A percentile compares a stretch with the other conserved stretches of the same genome.
Conservation (phyloP, 768 basidiomycete genomes). For the Lactarius quietus region DNA sequence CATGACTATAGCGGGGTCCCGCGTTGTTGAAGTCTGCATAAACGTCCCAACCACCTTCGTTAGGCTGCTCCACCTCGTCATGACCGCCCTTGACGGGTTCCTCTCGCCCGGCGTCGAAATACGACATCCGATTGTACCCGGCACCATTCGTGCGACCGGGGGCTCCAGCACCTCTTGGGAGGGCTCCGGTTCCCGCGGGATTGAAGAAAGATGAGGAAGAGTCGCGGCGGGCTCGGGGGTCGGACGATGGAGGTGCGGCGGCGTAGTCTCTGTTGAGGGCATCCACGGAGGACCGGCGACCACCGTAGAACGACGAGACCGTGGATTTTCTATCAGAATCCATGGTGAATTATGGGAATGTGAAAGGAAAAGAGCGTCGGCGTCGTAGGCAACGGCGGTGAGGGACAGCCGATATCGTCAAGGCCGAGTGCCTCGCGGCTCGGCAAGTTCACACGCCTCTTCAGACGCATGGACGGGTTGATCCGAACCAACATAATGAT, state of each 20-base stretch:
- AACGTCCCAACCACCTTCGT: slow-evolving; percentile 63
- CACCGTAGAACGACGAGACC: slow-evolving; percentile 77
- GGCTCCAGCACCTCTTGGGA: slow-evolving; percentile 36
- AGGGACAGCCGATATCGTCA: background rate
- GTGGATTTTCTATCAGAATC: slow-evolving; percentile 76
- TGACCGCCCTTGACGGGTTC: slow-evolving; percentile 77
- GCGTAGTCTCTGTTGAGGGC: slow-evolving; percentile 54
- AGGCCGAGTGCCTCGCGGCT: background rate
- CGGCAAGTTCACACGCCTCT: background rate
- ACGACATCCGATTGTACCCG: slow-evolving; percentile 72
- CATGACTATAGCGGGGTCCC: slow-evolving; percentile 70
- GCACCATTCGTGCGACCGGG: slow-evolving; percentile 33
- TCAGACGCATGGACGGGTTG: background rate
- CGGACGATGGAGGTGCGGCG: slow-evolving; percentile 28
- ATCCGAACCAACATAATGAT: too few relatives aligned
- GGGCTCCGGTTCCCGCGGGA: slow-evolving; percentile 33
- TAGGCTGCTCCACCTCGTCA: slow-evolving; percentile 57
- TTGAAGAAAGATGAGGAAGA: slow-evolving; percentile 67
- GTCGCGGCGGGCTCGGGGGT: slow-evolving; percentile 51
- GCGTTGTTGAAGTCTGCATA: slow-evolving; percentile 89
- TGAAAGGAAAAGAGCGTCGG: slow-evolving; percentile 10
- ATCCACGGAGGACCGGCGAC: slow-evolving; percentile 57
- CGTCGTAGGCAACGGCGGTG: slow-evolving; percentile 8
- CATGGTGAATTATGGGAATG: slow-evolving; percentile 39
- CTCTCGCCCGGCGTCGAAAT: slow-evolving; percentile 61